Evolutionary conservation across 331 rosid species (phyloP).

Genomic region (Telfairia occidentalis): DNA sequence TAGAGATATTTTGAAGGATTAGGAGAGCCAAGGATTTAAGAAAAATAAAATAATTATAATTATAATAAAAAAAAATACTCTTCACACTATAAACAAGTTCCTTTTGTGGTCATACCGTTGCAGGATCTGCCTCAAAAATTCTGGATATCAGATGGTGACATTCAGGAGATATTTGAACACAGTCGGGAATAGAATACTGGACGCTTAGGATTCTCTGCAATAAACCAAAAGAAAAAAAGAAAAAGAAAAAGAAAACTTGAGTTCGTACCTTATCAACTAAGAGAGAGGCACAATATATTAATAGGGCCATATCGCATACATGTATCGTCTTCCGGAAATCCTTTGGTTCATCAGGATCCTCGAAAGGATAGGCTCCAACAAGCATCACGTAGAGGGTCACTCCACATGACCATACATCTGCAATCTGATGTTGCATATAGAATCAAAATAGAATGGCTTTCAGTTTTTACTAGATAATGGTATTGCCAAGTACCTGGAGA

Average conservation of each 20-base stretch:
- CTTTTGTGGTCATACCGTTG: constrained; percentile 32
- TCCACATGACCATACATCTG: constrained; percentile 98
- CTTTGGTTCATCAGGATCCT: constrained; percentile 76
- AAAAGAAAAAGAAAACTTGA: too few relatives aligned
- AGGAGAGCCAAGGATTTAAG: neutral
- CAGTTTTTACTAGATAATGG: neutral
- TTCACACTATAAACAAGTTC: neutral
- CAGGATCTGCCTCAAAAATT: constrained; percentile 76
- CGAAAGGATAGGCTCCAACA: constrained; percentile 83
- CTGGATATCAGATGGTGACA: constrained; percentile 72
- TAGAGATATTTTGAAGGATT: neutral
- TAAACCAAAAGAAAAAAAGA: constrained; percentile 19
- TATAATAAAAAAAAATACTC: neutral
- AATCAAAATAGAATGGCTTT: constrained; percentile 5
- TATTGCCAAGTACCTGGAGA: neutral
- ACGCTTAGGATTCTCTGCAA: constrained; percentile 71
- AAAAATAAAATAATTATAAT: too few relatives aligned
- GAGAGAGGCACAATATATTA: constrained; percentile 12
- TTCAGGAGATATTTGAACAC: constrained; percentile 51
- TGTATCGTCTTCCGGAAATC: constrained; percentile 86
- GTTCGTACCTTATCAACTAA: constrained; percentile 19
- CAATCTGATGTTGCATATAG: constrained; percentile 39
- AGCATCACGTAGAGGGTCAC: constrained; percentile 90
- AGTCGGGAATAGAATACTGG: constrained; percentile 75
- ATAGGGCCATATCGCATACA: constrained; percentile 25